Evolutionary conservation across 176 grass and related monocot species (phyloP).

Genomic region (Oryza longistaminata): DNA sequence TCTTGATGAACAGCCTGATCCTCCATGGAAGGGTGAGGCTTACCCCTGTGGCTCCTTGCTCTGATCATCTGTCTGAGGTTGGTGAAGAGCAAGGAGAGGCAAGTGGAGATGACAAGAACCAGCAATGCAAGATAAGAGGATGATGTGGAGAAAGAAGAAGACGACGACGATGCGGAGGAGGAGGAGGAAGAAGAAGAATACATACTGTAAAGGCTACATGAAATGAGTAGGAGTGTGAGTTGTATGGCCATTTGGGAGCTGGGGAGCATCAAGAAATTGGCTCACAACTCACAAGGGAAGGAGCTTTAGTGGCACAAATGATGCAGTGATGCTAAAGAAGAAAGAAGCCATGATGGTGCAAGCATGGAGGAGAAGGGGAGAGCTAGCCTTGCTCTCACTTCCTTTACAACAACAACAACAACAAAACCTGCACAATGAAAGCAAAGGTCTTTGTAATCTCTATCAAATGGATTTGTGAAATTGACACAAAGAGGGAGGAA

Average conservation of each 20-base stretch:
- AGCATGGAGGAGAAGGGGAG: conserved; percentile 41
- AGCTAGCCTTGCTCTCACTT: conserved; percentile 2
- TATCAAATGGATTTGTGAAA: conserved; percentile 44
- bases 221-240: conserved; percentile 77
- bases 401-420: conserved; percentile 43
- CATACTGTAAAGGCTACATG: conserved; percentile 71
- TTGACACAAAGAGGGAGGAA: conserved; percentile 31
- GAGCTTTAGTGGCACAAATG: conserved; percentile 52
- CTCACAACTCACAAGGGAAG: background rate
- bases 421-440: conserved; percentile 46
- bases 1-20: conserved; percentile 22
- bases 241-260: conserved; percentile 60
- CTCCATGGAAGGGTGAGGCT: conserved; percentile 40
- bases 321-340: conserved; percentile 47
- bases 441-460: conserved; percentile 30
- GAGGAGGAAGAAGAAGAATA: conserved; percentile 35
- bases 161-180: conserved; percentile 1
- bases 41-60: conserved; percentile 26
- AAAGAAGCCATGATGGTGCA: conserved; percentile 54
- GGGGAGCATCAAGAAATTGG: conserved; percentile 49
- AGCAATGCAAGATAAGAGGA: conserved; percentile 64
- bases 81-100: conserved; percentile 60
- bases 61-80: conserved; percentile 48
- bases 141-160: conserved; percentile 41
- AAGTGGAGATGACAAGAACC: conserved; percentile 56